These are phyloP conservation scores for Oidiodendron maius DNA, from an alignment of 495 filamentous ascomycete species.

Conservation along the genomic window DNA sequence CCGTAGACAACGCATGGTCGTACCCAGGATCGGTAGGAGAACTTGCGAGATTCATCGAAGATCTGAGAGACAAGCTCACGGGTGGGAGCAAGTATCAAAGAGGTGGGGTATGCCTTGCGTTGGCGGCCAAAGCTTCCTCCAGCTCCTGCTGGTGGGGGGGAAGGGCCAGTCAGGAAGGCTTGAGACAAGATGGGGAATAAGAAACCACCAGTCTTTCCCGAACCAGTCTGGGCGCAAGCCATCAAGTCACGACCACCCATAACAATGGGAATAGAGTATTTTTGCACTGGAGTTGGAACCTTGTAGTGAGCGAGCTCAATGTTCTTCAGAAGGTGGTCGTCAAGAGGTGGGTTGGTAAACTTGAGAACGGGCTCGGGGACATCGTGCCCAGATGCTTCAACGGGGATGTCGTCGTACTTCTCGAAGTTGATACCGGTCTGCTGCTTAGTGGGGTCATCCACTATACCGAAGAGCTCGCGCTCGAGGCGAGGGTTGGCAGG, in stretches of 20 bases:
- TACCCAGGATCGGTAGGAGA: slow-evolving; percentile 98
- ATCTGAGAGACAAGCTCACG: slow-evolving; percentile 98
- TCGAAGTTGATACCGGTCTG: slow-evolving; percentile 98
- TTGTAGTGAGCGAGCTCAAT: slow-evolving; percentile 92
- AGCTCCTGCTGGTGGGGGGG: slow-evolving; percentile 54
- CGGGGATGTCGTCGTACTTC: slow-evolving; percentile 99
- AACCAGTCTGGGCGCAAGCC: slow-evolving; percentile 98
- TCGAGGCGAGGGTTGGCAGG: slow-evolving; percentile 82
- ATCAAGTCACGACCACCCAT: slow-evolving; percentile 95
- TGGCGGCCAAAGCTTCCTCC: slow-evolving; percentile 71
- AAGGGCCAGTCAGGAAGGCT: slow-evolving; percentile 84
- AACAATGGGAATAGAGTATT: slow-evolving; percentile 97
- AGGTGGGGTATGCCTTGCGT: slow-evolving; percentile 94
- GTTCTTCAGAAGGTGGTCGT: slow-evolving; percentile 85
- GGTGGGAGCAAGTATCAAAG: slow-evolving; percentile 90
- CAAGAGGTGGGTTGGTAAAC: slow-evolving; percentile 91
- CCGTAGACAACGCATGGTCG: slow-evolving; percentile 97
- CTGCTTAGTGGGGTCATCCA: slow-evolving; percentile 91
- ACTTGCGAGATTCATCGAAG: slow-evolving; percentile 95
- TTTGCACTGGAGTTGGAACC: slow-evolving; percentile 91
- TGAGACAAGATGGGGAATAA: slow-evolving; percentile 97
- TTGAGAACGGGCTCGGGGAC: slow-evolving; percentile 85
- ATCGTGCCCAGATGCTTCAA: slow-evolving; percentile 90
- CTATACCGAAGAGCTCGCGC: slow-evolving; percentile 90
- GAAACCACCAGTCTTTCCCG: slow-evolving; percentile 99